Base-by-base conservation (phyloP, 208 protist genomes). In the Wallacemonas sp. region DNA sequence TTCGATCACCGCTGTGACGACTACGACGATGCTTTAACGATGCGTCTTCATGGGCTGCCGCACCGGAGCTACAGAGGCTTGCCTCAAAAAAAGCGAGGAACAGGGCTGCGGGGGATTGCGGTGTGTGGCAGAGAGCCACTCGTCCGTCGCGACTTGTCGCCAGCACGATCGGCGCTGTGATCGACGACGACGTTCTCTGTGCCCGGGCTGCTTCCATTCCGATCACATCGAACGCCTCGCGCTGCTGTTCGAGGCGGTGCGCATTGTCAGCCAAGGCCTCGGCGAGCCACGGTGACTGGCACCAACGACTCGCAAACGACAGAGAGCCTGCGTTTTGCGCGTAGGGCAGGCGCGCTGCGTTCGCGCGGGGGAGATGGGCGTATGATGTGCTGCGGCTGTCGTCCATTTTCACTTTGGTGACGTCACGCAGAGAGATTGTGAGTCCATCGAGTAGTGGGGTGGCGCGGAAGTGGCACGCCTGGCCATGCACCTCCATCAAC, bases 251-350 rank as follows among this genome's bases (percentile, higher is more conserved):
- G 16, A 4, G n/a, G 3, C 17, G 4, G 29, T 8, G 12, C 14
- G 32, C 52, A 12, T 39, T 9, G 17, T 33, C n/a, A 2, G 4
- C 12, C 12, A 58, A 4, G 30, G 52, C 52, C 30, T 58, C 52
- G 8, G 52, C 19, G 3, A 58, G 52, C 52, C 52, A 58, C 52
- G 52, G 52, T 19, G 52, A 58, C 2, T 39, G 52, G 14, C 30
- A 17, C 52, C 52, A 58, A 21, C 52, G 52, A 2, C 2, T 14
- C 52, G 9, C 52, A 27, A 58, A 58, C 4, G n/a, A 5, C 17
- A 39, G 29, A 9, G 52, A 39, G 12, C 29, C 8, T 3, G 6
- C 30, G n/a, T 3, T 41, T 21, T 33, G 52, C 19, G 26, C 23
- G 32, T 41, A 1, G 16, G 52, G 52, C 0, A 56, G 48, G 9